phyloP scores from a whole-genome alignment of 1,139 yeast genomes.

The Kazachstania sp. region DNA sequence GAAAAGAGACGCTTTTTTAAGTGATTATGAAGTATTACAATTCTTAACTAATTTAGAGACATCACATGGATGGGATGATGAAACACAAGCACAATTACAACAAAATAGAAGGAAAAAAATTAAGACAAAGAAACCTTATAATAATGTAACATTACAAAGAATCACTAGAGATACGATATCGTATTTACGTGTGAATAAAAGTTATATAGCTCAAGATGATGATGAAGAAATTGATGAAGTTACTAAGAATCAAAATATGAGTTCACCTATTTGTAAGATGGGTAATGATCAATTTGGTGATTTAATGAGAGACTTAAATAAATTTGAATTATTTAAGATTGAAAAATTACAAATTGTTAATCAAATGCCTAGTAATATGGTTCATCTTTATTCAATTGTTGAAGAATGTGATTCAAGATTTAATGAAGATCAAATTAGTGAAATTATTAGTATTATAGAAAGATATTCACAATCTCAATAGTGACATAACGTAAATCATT shows the following conservation, averaged over 20 bases:
- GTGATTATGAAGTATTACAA: constrained; percentile 32
- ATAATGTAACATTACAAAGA: constrained; percentile 48
- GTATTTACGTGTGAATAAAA: constrained; percentile 31
- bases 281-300: constrained; percentile 41
- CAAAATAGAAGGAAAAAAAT: constrained; percentile 31
- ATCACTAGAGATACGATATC: constrained; percentile 52
- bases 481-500: too few relatives aligned
- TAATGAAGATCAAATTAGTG: constrained; percentile 50
- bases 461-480: not conserved
- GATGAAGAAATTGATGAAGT: constrained; percentile 8
- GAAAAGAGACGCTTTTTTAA: constrained; percentile 27
- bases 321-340: constrained; percentile 60
- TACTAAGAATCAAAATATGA: constrained; percentile 10
- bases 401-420: constrained; percentile 91
- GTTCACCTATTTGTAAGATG: constrained; percentile 19
- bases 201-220: constrained; percentile 17
- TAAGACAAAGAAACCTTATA: constrained; percentile 26
- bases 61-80: constrained; percentile 34
- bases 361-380: constrained; percentile 69
- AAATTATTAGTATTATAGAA: constrained; percentile 30
- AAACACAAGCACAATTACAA: constrained; percentile 11
- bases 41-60: constrained; percentile 28
- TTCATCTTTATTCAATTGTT: constrained; percentile 65
- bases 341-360: constrained; percentile 82
- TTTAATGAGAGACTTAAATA: constrained; percentile 46